Evolutionary conservation across 2,329 filamentous ascomycete genomes (phyloP).

Genomic region (Nakataea oryzae): DNA sequence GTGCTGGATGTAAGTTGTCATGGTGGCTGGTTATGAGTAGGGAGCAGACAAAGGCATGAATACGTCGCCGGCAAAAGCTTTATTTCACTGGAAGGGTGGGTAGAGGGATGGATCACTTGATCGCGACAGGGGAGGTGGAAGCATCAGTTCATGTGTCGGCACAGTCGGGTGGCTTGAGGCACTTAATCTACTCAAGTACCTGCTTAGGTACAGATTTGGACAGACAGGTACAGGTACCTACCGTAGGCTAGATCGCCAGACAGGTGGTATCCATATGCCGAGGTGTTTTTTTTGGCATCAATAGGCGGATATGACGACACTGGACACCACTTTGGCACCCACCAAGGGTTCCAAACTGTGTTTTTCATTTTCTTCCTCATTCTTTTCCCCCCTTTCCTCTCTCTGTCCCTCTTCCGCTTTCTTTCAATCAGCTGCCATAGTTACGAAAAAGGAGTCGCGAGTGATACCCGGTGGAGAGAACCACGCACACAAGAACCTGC

Average conservation of each 20-base stretch:
- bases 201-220: too few relatives aligned
- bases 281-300: neutral
- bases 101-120: neutral
- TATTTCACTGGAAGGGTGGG: neutral
- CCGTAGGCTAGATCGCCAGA: too few relatives aligned
- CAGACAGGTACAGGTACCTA: too few relatives aligned
- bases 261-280: neutral
- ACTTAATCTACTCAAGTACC: neutral
- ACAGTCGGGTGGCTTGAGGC: neutral
- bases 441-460: too few relatives aligned
- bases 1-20: constrained; percentile 73
- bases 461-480: too few relatives aligned
- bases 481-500: too few relatives aligned
- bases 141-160: neutral
- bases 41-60: neutral
- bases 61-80: neutral
- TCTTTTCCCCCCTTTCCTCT: too few relatives aligned
- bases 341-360: neutral
- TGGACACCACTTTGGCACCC: neutral
- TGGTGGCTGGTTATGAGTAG: constrained; percentile 25
- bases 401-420: too few relatives aligned
- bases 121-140: neutral
- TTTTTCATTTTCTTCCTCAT: too few relatives aligned
- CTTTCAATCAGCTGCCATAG: too few relatives aligned
- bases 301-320: neutral